Conservation (phyloP, 2,329 filamentous ascomycete genomes). For the Periconia macrospinosa region DNA sequence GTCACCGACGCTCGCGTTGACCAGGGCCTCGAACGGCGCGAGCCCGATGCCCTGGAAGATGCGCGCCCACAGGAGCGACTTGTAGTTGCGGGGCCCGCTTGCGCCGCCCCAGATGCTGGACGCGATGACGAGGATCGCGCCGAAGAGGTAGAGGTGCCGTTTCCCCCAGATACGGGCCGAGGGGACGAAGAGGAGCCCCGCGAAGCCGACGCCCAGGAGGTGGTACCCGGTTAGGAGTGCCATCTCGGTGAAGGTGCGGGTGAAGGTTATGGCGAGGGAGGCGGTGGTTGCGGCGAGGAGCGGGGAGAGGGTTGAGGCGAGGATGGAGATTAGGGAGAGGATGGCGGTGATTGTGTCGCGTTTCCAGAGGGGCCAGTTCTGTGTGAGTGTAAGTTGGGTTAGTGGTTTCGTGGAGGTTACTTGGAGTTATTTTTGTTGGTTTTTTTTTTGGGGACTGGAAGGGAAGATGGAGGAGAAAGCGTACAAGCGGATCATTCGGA, state of each 20-base stretch:
- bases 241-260: slow-evolving; percentile 69
- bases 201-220: slow-evolving; percentile 77
- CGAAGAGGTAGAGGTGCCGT: slow-evolving; percentile 81
- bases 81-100: slow-evolving; percentile 66
- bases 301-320: slow-evolving; percentile 81
- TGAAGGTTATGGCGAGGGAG: slow-evolving; percentile 70
- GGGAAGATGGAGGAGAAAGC: slow-evolving; percentile 12
- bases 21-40: slow-evolving; percentile 85
- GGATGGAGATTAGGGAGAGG: slow-evolving; percentile 78
- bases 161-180: slow-evolving; percentile 91
- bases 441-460: slow-evolving; percentile 1
- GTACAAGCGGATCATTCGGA: slow-evolving; percentile 81
- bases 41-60: slow-evolving; percentile 84
- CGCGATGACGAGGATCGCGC: slow-evolving; percentile 71
- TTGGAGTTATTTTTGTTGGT: too few species aligned
- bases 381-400: not conserved
- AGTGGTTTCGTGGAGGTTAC: too few species aligned
- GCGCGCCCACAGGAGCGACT: slow-evolving; percentile 73
- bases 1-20: slow-evolving; percentile 88
- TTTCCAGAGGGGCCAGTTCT: slow-evolving; percentile 85
- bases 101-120: slow-evolving; percentile 79
- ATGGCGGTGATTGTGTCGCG: slow-evolving; percentile 79
- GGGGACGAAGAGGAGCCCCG: slow-evolving; percentile 83
- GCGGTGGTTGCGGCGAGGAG: slow-evolving; percentile 88
- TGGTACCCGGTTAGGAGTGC: slow-evolving; percentile 87